Evolutionary conservation across 108 stramenopile species (phyloP).

Genomic region (Pinguiococcus pyrenoidosus): DNA sequence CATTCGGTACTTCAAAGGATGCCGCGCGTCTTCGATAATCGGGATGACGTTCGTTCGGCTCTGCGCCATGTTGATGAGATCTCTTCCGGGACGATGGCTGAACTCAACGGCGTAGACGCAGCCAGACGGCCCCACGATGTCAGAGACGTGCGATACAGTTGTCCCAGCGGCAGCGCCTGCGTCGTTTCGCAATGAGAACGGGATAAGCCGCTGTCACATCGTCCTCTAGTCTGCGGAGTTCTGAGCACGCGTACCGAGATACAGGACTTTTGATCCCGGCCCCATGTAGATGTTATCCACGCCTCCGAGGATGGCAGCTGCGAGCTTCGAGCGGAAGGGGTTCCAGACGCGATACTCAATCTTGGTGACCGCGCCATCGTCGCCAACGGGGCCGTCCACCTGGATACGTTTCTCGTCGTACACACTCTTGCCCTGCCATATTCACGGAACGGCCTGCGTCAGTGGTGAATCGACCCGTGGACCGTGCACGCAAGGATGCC

Average conservation of each 20-base stretch:
- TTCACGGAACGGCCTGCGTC: too few species aligned
- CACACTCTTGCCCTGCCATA: conserved; percentile 95
- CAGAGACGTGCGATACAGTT: conserved; percentile 94
- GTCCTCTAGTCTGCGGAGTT: too few species aligned
- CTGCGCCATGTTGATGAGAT: conserved; percentile 97
- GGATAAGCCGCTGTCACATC: too few species aligned
- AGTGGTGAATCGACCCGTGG: too few species aligned
- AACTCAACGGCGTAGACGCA: conserved; percentile 99
- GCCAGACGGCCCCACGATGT: conserved; percentile 93
- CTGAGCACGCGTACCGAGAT: too few species aligned
- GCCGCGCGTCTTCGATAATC: conserved; percentile 98
- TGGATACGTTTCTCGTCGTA: conserved; percentile 96
- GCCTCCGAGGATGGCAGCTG: conserved; percentile 97
- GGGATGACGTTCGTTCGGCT: conserved; percentile 95
- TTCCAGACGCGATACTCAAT: conserved; percentile 99
- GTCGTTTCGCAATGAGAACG: too few species aligned
- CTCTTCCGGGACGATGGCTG: conserved; percentile 95
- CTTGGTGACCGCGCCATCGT: conserved; percentile 72
- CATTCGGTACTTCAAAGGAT: conserved; percentile 99
- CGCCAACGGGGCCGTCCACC: conserved; percentile 51
- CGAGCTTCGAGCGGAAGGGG: conserved; percentile 97
- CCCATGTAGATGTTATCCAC: conserved; percentile 92
- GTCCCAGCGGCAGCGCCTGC: conserved; percentile 98
- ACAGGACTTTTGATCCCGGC: conserved; percentile 89
- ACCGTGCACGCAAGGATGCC: too few species aligned